Base-by-base conservation (phyloP, 805 yeast genomes). In the Candida takata region DNA sequence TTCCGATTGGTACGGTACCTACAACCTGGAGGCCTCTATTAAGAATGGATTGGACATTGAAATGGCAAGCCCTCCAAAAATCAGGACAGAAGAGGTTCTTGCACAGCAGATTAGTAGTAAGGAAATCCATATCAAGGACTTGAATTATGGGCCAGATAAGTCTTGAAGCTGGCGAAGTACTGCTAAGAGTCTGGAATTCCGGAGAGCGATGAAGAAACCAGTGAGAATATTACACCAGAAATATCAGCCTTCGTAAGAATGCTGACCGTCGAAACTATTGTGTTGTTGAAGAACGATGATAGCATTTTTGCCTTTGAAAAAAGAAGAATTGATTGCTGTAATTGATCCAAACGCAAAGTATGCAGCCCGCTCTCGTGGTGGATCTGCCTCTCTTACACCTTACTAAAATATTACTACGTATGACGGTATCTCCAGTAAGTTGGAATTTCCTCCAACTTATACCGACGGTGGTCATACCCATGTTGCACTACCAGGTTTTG, bases 1-100 rank as follows among this genome's bases (percentile, higher is more conserved):
- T 76, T 70, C 78, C 20, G 84, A 77, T 55, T 77, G 84, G 84
- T 70, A 49, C 49, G 84, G 84, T 19, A 64, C 67, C 8, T 75
- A 70, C 52, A 63, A 77, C 12, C 57, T 58, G 25, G 61, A 60
- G 29, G 67, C 63, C 29, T 47, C 78, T 11, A 51, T 77, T 31
- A 63, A 67, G 27, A 72, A 73, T 24, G 83, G 84, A 7, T 58
- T 78, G 37, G 79, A 76, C 49, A 58, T 78, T 46, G 84, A 78
- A 54, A 74, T 75, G 80, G 84, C 84, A 1, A 84, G 84, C 24
- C 73, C 76, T 14, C 58, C 79, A 8, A 57, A 65, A 35, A 67
- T 77, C 58, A 58, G 69, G 46, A 56, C 56, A 2, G 12, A 19
- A 7, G 55, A 55, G 12, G 57, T 65, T 14, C 55, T 73, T 13